These are phyloP conservation scores for Mikania micrantha DNA, from an alignment of 129 eudicot genomes.

Conservation along the genomic window DNA sequence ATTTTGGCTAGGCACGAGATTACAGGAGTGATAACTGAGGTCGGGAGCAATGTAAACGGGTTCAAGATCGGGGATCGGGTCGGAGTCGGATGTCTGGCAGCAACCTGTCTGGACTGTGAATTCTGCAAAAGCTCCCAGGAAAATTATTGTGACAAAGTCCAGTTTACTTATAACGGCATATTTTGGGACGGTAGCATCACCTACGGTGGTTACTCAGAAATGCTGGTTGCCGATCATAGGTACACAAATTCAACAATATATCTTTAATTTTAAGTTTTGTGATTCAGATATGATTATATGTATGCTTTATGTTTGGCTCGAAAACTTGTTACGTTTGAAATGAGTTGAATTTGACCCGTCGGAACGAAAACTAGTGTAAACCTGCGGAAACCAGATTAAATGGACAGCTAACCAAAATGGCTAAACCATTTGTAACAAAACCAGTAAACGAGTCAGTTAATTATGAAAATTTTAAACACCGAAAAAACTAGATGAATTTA, in stretches of 20 bases:
- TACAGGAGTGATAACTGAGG: conserved; percentile 71
- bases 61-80: conserved; percentile 81
- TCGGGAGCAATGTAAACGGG: conserved; percentile 66
- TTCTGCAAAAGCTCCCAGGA: conserved; percentile 48
- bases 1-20: conserved; percentile 64
- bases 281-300: too few species aligned
- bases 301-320: too few species aligned
- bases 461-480: too few species aligned
- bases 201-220: conserved; percentile 85
- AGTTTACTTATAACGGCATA: conserved; percentile 64
- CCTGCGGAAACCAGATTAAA: too few species aligned
- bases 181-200: conserved; percentile 98
- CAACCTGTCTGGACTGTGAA: conserved; percentile 74
- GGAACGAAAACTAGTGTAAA: too few species aligned
- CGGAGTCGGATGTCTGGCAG: conserved; percentile 83
- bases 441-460: too few species aligned
- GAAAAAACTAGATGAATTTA: too few species aligned
- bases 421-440: too few species aligned
- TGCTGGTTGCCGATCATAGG: conserved; percentile 80
- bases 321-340: too few species aligned
- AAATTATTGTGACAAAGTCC: conserved; percentile 69
- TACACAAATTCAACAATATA: conserved; percentile 10
- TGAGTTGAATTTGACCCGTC: too few species aligned
- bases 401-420: too few species aligned
- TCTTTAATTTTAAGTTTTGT: too few species aligned